These are phyloP conservation scores for Saitozyma sp. DNA, from an alignment of 768 basidiomycete species.

Conservation along the genomic window DNA sequence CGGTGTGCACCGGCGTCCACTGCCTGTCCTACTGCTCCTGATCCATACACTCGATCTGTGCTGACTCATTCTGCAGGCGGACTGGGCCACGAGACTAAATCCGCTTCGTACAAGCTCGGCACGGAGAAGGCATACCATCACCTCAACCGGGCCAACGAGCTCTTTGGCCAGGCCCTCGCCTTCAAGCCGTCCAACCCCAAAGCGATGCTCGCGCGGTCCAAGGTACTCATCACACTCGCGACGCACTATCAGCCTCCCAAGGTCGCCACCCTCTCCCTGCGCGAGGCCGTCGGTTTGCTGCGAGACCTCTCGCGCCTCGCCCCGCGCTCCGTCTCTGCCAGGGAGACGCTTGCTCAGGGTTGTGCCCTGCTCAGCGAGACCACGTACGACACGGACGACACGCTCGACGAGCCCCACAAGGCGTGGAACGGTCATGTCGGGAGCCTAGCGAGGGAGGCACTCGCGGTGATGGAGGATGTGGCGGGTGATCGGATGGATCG, in stretches of 20 bases:
- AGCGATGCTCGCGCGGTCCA: constrained; percentile 41
- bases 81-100: constrained; percentile 45
- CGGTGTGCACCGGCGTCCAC: too few species aligned
- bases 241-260: constrained; percentile 41
- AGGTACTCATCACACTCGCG: constrained; percentile 42
- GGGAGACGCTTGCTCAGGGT: constrained; percentile 42
- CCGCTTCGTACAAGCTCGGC: constrained; percentile 40
- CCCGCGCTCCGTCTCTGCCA: constrained; percentile 33
- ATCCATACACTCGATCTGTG: too few species aligned
- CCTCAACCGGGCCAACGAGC: constrained; percentile 45
- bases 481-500: constrained; percentile 43
- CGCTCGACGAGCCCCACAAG: constrained; percentile 25
- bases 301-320: constrained; percentile 35
- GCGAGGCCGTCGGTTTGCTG: constrained; percentile 27
- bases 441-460: constrained; percentile 39
- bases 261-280: constrained; percentile 32
- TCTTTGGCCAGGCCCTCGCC: constrained; percentile 36
- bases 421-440: constrained; percentile 47
- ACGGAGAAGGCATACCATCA: constrained; percentile 51
- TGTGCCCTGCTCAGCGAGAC: constrained; percentile 34
- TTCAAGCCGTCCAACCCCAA: constrained; percentile 31
- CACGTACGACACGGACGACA: constrained; percentile 38
- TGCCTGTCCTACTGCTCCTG: too few species aligned
- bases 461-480: constrained; percentile 43
- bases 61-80: constrained; percentile 25